Base-by-base conservation (phyloP, 352 stramenopile species). In the Phytophthora crassamura region DNA sequence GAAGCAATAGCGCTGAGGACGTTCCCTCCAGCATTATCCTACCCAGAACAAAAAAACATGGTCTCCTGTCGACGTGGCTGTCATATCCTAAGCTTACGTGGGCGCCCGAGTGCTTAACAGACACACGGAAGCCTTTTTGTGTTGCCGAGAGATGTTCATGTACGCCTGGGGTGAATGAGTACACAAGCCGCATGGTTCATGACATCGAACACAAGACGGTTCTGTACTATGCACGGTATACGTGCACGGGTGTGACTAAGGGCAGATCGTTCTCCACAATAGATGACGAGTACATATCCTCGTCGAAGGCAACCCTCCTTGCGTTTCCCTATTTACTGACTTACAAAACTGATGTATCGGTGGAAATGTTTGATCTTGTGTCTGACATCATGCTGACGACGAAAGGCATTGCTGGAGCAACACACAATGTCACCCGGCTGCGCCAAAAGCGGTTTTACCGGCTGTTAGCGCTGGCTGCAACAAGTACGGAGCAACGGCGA, bases 371-470 rank as follows among this genome's bases (percentile, higher is more conserved):
- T 58, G 10, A 58, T 48, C 9, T 58, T 38, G 50, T 58, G 20
- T 58, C 47, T 48, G 50, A 58, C 12, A 58, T 35, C n/a, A 58
- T 58, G 50, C 38, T 48, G 22, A 32, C 38, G 9, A 58, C 50
- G 0, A 46, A 36, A 48, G 48, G 16, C 14, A 30, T 58, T 22
- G 8, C 50, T 22, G 50, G 36, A 39, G 50, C 50, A 14, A 39
- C 50, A 18, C 3, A 4, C 14, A 58, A 58, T 28, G 39, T 58
- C 20, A 48, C 18, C 5, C 22, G 50, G 2, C 50, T 35, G 14
- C 35, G 36, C n/a, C 38, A 58, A 14, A 48, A 40, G 36, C 22
- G 38, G n/a, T 30, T 30, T 18, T 41, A 48, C 33, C 50, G 14
- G 0, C 5, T 46, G 5, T 14, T 10, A 46, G 9, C 33, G 6